Percentiles rank a stretch among this genome's conserved stretches.
phyloP scores from a whole-genome alignment of 73 alveolate genomes.

The Uronychia binucleata region DNA sequence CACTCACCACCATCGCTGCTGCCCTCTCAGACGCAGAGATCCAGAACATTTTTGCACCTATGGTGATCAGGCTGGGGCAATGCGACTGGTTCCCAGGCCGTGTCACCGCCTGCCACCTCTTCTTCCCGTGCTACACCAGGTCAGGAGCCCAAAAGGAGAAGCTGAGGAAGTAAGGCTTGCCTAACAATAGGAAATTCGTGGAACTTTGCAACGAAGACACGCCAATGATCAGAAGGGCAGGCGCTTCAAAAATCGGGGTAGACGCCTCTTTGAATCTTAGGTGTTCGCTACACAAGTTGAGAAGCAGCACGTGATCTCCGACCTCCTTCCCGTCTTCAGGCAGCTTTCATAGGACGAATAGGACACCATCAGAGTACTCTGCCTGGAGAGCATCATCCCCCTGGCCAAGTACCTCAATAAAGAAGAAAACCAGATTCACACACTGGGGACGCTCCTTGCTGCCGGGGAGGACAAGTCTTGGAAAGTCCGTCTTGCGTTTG shows the following conservation, averaged over 20 bases:
- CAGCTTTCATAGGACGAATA: constrained; percentile 91
- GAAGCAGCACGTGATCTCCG: constrained; percentile 86
- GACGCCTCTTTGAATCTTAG: too few species aligned
- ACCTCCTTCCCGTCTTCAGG: constrained; percentile 90
- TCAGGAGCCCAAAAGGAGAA: constrained; percentile 94
- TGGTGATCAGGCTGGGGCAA: constrained; percentile 84
- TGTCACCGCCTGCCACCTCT: constrained; percentile 94
- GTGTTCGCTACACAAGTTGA: constrained; percentile 90
- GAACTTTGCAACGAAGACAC: constrained; percentile 98
- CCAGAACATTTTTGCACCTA: constrained; percentile 67
- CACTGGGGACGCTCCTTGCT: constrained; percentile 85
- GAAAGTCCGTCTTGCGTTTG: constrained; percentile 96
- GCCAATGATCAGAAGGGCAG: constrained; percentile 98
- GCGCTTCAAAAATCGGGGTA: constrained; percentile 94
- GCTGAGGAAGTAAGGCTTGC: constrained; percentile 65
- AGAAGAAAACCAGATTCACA: constrained; percentile 90
- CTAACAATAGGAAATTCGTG: constrained; percentile 69
- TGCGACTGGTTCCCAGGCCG: constrained; percentile 95
- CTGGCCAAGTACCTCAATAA: constrained; percentile 89
- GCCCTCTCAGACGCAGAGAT: constrained; percentile 78
- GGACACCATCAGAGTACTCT: constrained; percentile 94
- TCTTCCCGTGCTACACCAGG: constrained; percentile 89
- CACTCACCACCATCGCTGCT: constrained; percentile 64
- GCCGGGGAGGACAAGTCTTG: constrained; percentile 98
- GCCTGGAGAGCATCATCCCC: constrained; percentile 89